Base-by-base conservation (phyloP, 306 rosid species). In the Albizia julibrissin region DNA sequence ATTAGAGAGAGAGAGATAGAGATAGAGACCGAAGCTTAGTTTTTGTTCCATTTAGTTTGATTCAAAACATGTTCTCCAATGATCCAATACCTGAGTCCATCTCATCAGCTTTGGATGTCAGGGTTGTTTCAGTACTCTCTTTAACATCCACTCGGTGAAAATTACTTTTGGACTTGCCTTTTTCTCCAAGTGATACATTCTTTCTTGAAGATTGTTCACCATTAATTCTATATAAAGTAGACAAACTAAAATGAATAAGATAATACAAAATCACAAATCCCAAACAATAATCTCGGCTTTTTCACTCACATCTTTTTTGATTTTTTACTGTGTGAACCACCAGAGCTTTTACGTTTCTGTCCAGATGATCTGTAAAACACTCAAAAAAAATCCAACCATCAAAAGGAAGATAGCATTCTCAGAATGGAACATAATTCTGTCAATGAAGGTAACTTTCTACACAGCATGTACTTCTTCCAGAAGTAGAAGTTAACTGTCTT, bases 161-260 rank as follows among this genome's bases (percentile, higher is more conserved):
- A 74, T 85, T 86, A 70, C 70, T 82, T 80, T 79, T 85, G 40
- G 91, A 88, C 70, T 74, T 84, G 10, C 85, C 90, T 80, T 85
- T 93, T 72, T 72, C 87, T 72, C 88, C 85, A 24, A 14, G 80
- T 76, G 87, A 89, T 43, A 49, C 73, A 76, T 52, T 85, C 86
- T 89, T 92, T 82, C 84, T 89, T 2, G 91, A 94, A 49, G 94
- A 86, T 86, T 88, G 82, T 85, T 87, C 91, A 47, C 94, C 85
- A 77, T 89, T 92, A 49, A 70, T 90, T 65, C 99, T 95, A 77
- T 56, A 86, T 33, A 77, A 78, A 52, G 40, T 69, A 79, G 54
- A 40, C 8, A 59, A 78, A 80, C 82, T 75, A 83, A 50, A 50
- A 49, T 56, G 42, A 40, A 15, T 56, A 44, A 44, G 74, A 72